Evolutionary conservation across 139 green algal genomes (phyloP), one percentile per base, ranked within the genome.

Genomic region (Diplosphaera chodatii): DNA sequence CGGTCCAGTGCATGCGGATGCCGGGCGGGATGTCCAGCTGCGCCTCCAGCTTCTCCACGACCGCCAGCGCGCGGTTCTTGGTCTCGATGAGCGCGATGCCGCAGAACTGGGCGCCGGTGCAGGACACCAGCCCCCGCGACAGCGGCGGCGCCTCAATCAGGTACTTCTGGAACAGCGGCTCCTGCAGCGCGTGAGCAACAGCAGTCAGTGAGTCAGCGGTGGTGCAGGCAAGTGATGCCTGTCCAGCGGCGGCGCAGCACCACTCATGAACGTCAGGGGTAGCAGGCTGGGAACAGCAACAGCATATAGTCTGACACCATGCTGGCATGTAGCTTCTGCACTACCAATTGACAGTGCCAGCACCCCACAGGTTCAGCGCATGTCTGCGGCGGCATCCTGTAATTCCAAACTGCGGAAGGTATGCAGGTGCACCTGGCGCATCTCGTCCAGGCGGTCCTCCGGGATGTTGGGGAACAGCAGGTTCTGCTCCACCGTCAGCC

Each of bases 21-120:
- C 83, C 27, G 20, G 76, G 66, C 0, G 89, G 81, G 27, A 98
- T 76, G 55, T 97, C 80, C 63, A 99, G 75, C 76, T 91, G 73
- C 55, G 74, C 73, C 78, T 98, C 94, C 73, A 99, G 86, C 71
- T 90, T 74, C 74, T 87, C 70, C 4, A 91, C 83, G 5, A 98
- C 56, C 56, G 85, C 76, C 78, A 94, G 79, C 18, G 84, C 90
- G 6, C 82, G 64, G 64, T 83, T 78, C 85, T 99, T 99, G 33
- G 95, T 99, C 80, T 99, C 95, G 23, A 96, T 93, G 28, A 98
- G 80, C 0, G 83, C 94, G 63, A 98, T 88, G 20, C 88, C 87
- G 78, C 95, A 99, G 85, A 99, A 99, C 85, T 99, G 93, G 48
- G 82, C 87, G 69, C 93, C 95, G 1, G 95, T 98, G 86, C 95